Base-by-base conservation (phyloP, 805 yeast species). In the Ogataea angusta region DNA sequence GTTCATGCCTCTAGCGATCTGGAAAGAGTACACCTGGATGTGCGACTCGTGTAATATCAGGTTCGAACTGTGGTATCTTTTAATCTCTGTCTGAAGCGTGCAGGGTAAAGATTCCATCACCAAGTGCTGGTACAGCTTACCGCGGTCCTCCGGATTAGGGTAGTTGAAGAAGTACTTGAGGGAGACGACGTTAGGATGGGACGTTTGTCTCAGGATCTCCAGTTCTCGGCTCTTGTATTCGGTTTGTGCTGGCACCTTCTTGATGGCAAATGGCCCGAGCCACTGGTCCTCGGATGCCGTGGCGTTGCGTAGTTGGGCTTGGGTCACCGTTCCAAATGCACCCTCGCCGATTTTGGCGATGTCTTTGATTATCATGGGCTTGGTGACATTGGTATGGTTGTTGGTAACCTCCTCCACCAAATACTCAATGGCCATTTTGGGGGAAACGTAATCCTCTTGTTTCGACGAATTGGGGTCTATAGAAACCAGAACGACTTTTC, bases 91-190 rank as follows among this genome's bases (percentile, higher is more conserved):
- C 58, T 85, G 93, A 48, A 85, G 69, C 41, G 86, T 85, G 30
- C 82, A 82, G n/a, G 93, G 93, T 41, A 85, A 68, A 51, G 90
- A 83, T 63, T 85, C 95, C 95, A 85, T 85, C 22, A 87, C 93
- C 53, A 85, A 67, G 67, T 85, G 86, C 58, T 83, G 91, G 59
- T 83, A 85, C 19, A 85, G 59, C 53, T 79, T 77, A 48, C 76
- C 75, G 34, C 51, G 50, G 58, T 84, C 91, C 38, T 67, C 66
- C 7, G 77, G 71, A 46, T 81, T 75, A 30, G 76, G 73, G 57
- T 81, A 82, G 48, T 84, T 85, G 64, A 82, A 85, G 59, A 78
- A 85, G 57, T 70, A 85, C 51, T 80, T 76, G 52, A 85, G 68
- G 27, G 74, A 69, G 26, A 85, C 86, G 36, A 85, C 80, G 58